phyloP scores from a whole-genome alignment of 306 rosid species.

The Malus sieversii region DNA sequence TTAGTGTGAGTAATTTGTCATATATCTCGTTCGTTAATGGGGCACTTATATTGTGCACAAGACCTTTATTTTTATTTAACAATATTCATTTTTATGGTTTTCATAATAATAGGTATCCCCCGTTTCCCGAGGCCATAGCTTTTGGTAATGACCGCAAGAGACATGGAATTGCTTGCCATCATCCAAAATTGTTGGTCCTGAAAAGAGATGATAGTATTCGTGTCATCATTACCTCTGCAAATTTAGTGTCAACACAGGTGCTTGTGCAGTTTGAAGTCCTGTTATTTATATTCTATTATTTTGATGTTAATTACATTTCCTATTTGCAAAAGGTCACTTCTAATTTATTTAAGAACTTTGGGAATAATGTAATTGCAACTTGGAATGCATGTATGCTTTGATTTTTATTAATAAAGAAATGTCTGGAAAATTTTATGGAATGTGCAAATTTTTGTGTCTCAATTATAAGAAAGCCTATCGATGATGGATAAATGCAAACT shows the following conservation, averaged over 20 bases:
- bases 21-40: not conserved
- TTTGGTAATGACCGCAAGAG: slow-evolving; percentile 54
- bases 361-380: not conserved
- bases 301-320: not conserved
- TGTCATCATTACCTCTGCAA: slow-evolving; percentile 74
- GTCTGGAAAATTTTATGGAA: not conserved
- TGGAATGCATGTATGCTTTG: not conserved
- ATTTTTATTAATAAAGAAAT: too few relatives aligned
- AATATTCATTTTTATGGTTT: slow-evolving; percentile 1
- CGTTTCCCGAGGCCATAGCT: slow-evolving; percentile 67
- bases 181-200: slow-evolving; percentile 64
- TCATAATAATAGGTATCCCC: slow-evolving; percentile 48
- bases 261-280: slow-evolving; percentile 16
- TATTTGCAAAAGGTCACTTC: not conserved
- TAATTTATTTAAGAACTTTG: not conserved
- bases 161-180: slow-evolving; percentile 85
- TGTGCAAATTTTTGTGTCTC: not conserved
- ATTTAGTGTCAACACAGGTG: slow-evolving; percentile 80
- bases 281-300: not conserved
- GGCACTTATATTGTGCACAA: not conserved
- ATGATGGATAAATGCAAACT: not conserved
- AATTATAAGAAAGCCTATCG: not conserved
- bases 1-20: slow-evolving; percentile 43
- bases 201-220: slow-evolving; percentile 60
- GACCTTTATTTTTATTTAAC: not conserved